Base-by-base conservation (phyloP, 192 early-diverging fungal species). In the Coemansia reversa region DNA sequence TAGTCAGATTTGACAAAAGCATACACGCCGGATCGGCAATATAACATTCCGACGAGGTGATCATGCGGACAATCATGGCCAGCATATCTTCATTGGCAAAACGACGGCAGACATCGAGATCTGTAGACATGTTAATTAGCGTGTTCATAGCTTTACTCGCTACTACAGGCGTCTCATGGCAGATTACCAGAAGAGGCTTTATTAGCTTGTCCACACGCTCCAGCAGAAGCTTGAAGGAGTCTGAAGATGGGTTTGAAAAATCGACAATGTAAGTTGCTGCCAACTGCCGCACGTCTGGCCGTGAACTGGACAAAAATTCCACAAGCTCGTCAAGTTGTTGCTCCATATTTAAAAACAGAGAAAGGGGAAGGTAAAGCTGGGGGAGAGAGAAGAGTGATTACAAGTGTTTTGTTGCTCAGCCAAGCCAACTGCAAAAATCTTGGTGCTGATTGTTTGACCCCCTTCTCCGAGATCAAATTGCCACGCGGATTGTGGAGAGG, bases 1-100 rank as follows among this genome's bases (percentile, higher is more conserved):
- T 94, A 50, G 94, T 88, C 58, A 95, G 75, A 72, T 98, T 98
- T 60, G 94, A 95, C 24, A 98, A 71, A 16, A 96, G 80, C 95
- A 97, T 97, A 63, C 90, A 78, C 35, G 35, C 48, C 4, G 92
- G 74, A 14, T 96, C 81, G 94, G 97, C 94, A 62, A 93, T 62
- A 14, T 93, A 82, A 20, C 83, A 84, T 20, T 73, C 82, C 1
- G 92, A 86, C 35, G 86, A 82, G 48, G 89, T 84, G 49, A 95
- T 90, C 52, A 88, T 63, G 14, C 83, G 67, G 50, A 91, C 81
- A 1, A 96, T 59, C 69, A 89, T 83, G 25, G 84, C 81, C 29
- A 96, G 66, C 57, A 91, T 90, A 18, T 81, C 86, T 23, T 87
- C 87, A 66, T 90, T 83, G 71, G 89, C 83, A 57, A 98, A 81